Percentiles rank a stretch among this genome's conserved stretches.
Conservation (phyloP, 2,329 filamentous ascomycete genomes). For the Alternaria panax region DNA sequence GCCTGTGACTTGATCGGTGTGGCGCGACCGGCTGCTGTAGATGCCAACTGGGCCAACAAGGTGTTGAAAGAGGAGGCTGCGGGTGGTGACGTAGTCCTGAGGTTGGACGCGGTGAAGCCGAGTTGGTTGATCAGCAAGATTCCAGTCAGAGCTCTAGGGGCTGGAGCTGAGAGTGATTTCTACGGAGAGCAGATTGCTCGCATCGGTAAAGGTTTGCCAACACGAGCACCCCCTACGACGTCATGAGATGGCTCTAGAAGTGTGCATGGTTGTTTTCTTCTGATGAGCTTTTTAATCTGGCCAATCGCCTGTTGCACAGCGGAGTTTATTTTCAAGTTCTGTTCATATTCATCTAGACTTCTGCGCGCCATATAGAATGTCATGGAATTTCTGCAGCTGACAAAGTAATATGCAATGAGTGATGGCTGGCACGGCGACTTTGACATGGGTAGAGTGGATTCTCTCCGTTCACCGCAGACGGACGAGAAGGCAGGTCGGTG, state of each 20-base stretch:
- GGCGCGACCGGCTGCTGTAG: conserved; percentile 21
- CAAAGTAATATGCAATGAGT: neutral
- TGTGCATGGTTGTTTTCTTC: neutral
- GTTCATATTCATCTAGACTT: neutral
- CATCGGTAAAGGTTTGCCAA: neutral
- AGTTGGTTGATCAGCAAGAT: conserved; percentile 15
- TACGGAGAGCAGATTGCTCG: neutral
- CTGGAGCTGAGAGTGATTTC: conserved; percentile 8
- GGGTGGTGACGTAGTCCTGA: conserved; percentile 1
- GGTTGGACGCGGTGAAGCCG: conserved; percentile 5
- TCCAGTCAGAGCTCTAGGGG: conserved; percentile 1
- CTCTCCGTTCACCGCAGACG: neutral
- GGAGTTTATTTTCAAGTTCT: neutral
- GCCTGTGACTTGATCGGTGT: conserved; percentile 28
- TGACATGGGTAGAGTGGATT: neutral
- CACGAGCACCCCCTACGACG: neutral
- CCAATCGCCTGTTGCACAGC: neutral
- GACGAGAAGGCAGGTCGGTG: neutral
- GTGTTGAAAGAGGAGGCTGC: conserved; percentile 14
- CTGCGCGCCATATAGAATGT: too few relatives aligned
- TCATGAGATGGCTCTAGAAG: neutral
- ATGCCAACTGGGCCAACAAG: conserved; percentile 14
- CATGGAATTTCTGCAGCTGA: too few relatives aligned
- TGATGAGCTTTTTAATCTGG: neutral
- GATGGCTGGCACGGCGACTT: neutral